Conservation (phyloP, 1,284 basidiomycete species). For the Fomitopsis schrenkii region DNA sequence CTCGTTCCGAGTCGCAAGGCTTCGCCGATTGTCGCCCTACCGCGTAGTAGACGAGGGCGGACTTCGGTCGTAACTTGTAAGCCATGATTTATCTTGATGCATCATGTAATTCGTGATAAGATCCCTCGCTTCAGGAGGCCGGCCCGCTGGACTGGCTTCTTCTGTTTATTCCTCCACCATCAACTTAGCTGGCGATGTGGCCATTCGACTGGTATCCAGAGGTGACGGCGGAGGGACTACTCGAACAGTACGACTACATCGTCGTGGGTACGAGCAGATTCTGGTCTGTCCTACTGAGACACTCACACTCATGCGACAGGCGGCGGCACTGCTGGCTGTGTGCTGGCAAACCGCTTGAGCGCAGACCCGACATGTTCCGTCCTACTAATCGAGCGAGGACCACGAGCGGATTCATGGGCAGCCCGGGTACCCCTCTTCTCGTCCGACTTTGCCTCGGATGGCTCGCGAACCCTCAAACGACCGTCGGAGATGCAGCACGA, state of each 20-base stretch:
- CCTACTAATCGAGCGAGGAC: slow-evolving; percentile 32
- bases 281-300: neutral
- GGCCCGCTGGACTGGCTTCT: too few species aligned
- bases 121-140: too few species aligned
- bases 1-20: too few species aligned
- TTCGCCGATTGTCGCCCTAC: too few species aligned
- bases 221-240: neutral
- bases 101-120: too few species aligned
- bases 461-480: slow-evolving; percentile 20
- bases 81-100: too few species aligned
- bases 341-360: slow-evolving; percentile 30
- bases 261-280: neutral
- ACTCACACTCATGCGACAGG: neutral
- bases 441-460: slow-evolving; percentile 23
- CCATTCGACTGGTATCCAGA: slow-evolving; percentile 4
- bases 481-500: slow-evolving; percentile 16
- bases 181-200: neutral
- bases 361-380: slow-evolving; percentile 23
- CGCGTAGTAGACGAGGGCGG: too few species aligned
- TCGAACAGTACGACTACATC: slow-evolving; percentile 3
- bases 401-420: slow-evolving; percentile 28
- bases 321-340: slow-evolving; percentile 34
- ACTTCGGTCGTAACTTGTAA: too few species aligned
- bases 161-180: neutral
- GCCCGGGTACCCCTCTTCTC: slow-evolving; percentile 34